These are phyloP conservation scores for Erodium chrysanthum DNA, from an alignment of 441 rosid species.

Conservation along the genomic window DNA sequence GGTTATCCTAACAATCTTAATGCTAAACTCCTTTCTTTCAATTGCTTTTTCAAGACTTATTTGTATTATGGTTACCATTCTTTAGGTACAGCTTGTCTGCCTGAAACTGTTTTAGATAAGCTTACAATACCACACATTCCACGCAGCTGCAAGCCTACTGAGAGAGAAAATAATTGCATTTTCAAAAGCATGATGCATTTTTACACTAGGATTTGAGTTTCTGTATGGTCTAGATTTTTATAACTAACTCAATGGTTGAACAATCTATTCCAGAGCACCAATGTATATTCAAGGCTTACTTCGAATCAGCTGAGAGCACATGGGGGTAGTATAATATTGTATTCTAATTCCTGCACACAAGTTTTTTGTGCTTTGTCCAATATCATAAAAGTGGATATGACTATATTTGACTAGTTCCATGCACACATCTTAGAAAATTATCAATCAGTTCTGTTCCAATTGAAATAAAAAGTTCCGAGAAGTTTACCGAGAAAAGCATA, in stretches of 20 bases:
- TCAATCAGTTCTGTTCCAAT: not conserved
- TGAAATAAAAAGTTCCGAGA: conserved; percentile 20
- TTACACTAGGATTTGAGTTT: not conserved
- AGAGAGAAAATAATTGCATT: not conserved
- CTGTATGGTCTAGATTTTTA: not conserved
- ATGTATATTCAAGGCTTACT: not conserved
- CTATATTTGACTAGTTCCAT: not conserved
- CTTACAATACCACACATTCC: not conserved
- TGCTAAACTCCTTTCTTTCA: too few relatives aligned
- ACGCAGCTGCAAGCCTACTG: not conserved
- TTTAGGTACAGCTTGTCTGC: too few relatives aligned
- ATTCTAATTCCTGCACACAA: not conserved
- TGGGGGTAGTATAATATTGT: not conserved
- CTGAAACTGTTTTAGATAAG: too few relatives aligned
- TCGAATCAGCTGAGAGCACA: not conserved
- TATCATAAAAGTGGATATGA: not conserved
- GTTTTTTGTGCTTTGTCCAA: not conserved
- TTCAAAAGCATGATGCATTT: not conserved
- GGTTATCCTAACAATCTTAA: too few relatives aligned
- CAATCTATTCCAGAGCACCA: not conserved
- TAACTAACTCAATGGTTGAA: not conserved
- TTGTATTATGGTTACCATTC: too few relatives aligned
- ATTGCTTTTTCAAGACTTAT: too few relatives aligned
- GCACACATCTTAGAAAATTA: not conserved
- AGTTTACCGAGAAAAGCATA: conserved; percentile 86